A percentile compares a stretch with the other conserved stretches of the same genome.
phyloP scores from a whole-genome alignment of 2,329 filamentous ascomycete species.

The Rhytidhysteron rufulum region DNA sequence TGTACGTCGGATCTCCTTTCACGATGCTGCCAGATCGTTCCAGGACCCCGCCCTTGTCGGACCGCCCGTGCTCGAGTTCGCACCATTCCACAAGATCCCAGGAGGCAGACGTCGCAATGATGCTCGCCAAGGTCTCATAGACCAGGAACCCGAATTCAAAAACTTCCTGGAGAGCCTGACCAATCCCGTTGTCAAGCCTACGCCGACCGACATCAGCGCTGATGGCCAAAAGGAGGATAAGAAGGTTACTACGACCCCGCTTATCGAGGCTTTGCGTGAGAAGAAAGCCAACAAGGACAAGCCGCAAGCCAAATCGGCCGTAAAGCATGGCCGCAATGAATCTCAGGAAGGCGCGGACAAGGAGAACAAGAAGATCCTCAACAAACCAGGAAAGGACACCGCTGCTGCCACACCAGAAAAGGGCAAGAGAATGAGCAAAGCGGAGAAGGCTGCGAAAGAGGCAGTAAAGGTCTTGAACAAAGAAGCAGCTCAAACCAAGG shows the following conservation, averaged over 20 bases:
- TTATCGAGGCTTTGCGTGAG: constrained; percentile 86
- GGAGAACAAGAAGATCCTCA: constrained; percentile 34
- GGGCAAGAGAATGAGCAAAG: constrained; percentile 31
- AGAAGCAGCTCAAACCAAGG: constrained; percentile 34
- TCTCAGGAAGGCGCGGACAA: constrained; percentile 54
- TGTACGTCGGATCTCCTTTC: constrained; percentile 67
- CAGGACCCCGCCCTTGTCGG: constrained; percentile 70
- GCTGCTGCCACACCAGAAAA: constrained; percentile 32
- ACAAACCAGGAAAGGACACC: constrained; percentile 32
- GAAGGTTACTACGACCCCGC: constrained; percentile 75
- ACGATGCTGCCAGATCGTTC: constrained; percentile 75
- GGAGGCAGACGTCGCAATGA: constrained; percentile 72
- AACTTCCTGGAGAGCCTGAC: constrained; percentile 85
- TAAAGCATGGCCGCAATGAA: constrained; percentile 57
- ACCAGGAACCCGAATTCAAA: constrained; percentile 95
- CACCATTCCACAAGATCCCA: constrained; percentile 79
- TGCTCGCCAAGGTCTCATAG: constrained; percentile 86
- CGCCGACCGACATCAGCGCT: constrained; percentile 47
- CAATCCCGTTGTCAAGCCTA: constrained; percentile 60
- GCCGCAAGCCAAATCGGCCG: constrained; percentile 50
- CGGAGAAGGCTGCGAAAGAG: constrained; percentile 60
- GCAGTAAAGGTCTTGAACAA: constrained; percentile 57
- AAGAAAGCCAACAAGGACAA: constrained; percentile 77
- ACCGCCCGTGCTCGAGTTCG: constrained; percentile 75
- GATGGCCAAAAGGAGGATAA: constrained; percentile 50